Evolutionary conservation across 306 rosid genomes (phyloP), one percentile per base, ranked within the genome.

Genomic region (Glycine soja): DNA sequence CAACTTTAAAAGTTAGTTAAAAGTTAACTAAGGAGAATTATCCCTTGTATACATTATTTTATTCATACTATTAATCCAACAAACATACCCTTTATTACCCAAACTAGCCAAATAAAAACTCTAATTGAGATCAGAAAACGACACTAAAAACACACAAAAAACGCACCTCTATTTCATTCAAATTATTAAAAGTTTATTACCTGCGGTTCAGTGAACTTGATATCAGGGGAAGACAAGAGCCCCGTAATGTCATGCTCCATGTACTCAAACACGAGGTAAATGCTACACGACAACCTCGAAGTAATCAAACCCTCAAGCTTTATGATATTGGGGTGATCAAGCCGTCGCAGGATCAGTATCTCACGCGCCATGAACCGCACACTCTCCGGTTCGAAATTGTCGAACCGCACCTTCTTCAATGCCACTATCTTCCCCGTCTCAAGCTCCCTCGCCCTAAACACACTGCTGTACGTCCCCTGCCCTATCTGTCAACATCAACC

Each of bases 191-290:
- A 36, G 70, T 65, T 69, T 56, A 62, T 40, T 78, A 79, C 97
- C 95, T 95, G 97, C 45, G 98, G 80, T 78, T 95, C 95, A 54
- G 82, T 91, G 74, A 92, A 95, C 38, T 88, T 91, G 88, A 92
- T 82, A 57, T 95, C 88, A 5, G 97, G 97, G 75, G 88, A 86
- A 50, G 92, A 89, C 70, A 93, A 81, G 85, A 95, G 95, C 24
- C 99, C 97, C 7, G 97, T 89, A 64, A 92, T 84, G 53, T 95
- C 99, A 76, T 95, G 99, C 64, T 94, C 98, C 97, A 94, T 94
- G 85, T 94, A 94, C 87, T 94, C 97, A 5, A 94, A 94, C 30
- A 94, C 97, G 30, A 95, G 97, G 78, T 90, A 92, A 72, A 95
- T 85, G 82, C 95, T 95, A 80, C 94, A 88, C 3, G 99, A 91